Base-by-base conservation (phyloP, 805 yeast species). In the Huiozyma naganishii region DNA sequence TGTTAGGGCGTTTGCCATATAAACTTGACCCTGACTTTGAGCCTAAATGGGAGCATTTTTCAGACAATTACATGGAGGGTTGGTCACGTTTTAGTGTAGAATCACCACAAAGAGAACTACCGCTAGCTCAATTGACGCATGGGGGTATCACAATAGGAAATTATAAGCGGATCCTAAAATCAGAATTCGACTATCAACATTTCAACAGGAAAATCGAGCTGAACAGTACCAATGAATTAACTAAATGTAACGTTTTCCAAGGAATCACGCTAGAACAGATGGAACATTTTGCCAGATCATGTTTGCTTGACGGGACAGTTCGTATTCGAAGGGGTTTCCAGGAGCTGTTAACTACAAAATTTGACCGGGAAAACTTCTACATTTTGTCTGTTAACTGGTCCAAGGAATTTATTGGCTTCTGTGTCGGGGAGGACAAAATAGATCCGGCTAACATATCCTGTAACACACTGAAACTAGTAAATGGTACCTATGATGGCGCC, bases 371-470 rank as follows among this genome's bases (percentile, higher is more conserved):
- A 17, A 12, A 44, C 7, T 46, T 55, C 23, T 52, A 53, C 36
- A 38, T 61, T n/a, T 27, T 61, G 6, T 59, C 64, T 1, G 48
- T 61, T 6, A 59, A 59, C 43, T 61, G 65, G 65, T 58, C 61
- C 10, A 39, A 40, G 12, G 60, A 58, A 35, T 58, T 61, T 37
- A 59, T 61, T 10, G 40, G 43, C 29, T 37, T 41, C n/a, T 36
- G 53, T 5, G 41, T 57, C 7, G 52, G 44, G 9, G 32, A 13
- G 4, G 40, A 41, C 5, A 10, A 27, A 1, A 37, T 52, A 4
- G 36, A 42, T 6, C 23, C 34, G 7, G 36, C 43, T 1, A 47
- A 54, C 27, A 51, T 57, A 6, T 50, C 45, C 43, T 61, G 65
- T 39, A 59, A 61, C 43, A 42, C 43, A 32, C 39, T 57, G 27